A percentile compares a stretch with the other conserved stretches of the same genome.
These are phyloP conservation scores for Thuidium tamariscinum DNA, from an alignment of 225 moss, liverwort and hornwort genomes.

Conservation along the genomic window DNA sequence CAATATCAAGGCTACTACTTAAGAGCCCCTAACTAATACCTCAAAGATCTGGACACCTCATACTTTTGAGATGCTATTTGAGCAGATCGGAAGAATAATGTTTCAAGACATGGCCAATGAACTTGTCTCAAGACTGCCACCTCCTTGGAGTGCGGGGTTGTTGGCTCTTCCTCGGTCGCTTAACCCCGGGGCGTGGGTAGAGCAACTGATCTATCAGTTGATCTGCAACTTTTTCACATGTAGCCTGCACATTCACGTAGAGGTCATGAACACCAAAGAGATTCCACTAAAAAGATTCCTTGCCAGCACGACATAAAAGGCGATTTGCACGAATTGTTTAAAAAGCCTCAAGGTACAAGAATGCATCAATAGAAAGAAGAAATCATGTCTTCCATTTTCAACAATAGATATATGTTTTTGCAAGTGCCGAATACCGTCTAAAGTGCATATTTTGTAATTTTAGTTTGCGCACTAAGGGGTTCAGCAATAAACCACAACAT, in stretches of 20 bases:
- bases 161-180: constrained; percentile 50
- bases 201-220: constrained; percentile 60
- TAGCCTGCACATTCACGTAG: constrained; percentile 24
- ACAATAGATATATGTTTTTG: background rate
- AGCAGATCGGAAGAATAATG: constrained; percentile 1
- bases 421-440: background rate
- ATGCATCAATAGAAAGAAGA: background rate
- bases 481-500: background rate
- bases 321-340: background rate
- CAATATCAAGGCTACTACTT: background rate
- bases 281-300: background rate
- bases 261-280: background rate
- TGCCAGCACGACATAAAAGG: background rate
- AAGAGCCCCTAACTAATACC: background rate
- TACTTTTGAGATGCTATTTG: background rate
- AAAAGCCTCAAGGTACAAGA: background rate
- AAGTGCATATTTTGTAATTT: background rate
- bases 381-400: background rate
- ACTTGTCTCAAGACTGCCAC: constrained; percentile 20
- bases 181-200: constrained; percentile 38
- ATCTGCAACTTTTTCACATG: constrained; percentile 49
- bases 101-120: background rate
- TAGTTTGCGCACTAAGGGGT: background rate
- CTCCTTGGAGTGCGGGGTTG: constrained; percentile 35
- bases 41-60: background rate